Conservation (phyloP, 78 protist genomes). For the Dictyostelium brefeldianum region DNA sequence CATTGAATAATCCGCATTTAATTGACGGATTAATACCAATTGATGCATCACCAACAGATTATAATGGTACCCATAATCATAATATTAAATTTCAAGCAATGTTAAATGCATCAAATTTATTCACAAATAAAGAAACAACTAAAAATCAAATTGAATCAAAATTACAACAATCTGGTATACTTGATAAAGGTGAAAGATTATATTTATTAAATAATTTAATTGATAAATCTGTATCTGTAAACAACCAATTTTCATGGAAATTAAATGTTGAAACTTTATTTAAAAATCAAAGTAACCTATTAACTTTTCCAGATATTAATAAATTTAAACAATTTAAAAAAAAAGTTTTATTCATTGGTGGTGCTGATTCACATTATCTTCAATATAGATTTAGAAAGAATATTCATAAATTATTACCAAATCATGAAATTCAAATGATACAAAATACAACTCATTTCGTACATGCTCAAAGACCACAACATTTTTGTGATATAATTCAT, state of each 20-base stretch:
- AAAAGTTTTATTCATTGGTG: conserved; percentile 50
- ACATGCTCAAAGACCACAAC: conserved; percentile 13
- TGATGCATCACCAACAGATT: conserved; percentile 52
- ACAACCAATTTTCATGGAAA: not conserved
- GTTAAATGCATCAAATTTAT: conserved; percentile 31
- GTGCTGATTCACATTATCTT: conserved; percentile 55
- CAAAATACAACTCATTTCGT: conserved; percentile 31
- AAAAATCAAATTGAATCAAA: not conserved
- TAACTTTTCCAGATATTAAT: conserved; percentile 27
- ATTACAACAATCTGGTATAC: not conserved
- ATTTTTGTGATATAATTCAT: not conserved
- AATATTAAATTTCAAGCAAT: conserved; percentile 49
- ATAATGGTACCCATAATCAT: conserved; percentile 66
- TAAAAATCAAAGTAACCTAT: conserved; percentile 39
- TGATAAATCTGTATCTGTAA: not conserved
- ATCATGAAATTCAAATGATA: conserved; percentile 15
- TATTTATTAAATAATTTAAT: conserved; percentile 55
- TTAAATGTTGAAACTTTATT: conserved; percentile 53
- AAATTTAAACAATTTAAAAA: conserved; percentile 9
- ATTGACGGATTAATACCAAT: conserved; percentile 56
- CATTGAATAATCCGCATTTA: conserved; percentile 2
- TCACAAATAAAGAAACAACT: not conserved
- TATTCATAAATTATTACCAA: conserved; percentile 32
- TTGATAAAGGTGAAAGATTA: conserved; percentile 55
- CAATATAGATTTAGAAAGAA: not conserved